These are phyloP conservation scores for Aspergillus spinulosporus DNA, from an alignment of 2,329 filamentous ascomycete genomes.

Conservation along the genomic window DNA sequence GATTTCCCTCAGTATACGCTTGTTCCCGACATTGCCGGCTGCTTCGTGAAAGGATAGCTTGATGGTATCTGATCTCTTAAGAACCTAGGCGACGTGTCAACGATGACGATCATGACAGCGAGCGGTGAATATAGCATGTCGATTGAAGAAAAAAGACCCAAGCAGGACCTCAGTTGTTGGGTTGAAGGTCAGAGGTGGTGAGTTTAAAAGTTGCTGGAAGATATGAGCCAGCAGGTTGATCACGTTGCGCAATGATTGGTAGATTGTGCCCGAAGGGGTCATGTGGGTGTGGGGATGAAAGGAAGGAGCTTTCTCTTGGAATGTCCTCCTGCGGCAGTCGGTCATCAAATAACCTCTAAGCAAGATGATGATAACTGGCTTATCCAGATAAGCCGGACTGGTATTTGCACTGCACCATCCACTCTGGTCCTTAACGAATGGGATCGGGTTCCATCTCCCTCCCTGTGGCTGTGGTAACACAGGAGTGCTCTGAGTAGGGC, in stretches of 20 bases:
- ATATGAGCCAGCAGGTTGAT: constrained; percentile 19
- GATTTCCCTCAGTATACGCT: background rate
- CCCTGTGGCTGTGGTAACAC: background rate
- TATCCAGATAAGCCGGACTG: background rate
- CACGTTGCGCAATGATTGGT: constrained; percentile 25
- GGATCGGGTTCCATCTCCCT: background rate
- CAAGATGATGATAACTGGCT: background rate
- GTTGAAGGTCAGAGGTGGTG: background rate
- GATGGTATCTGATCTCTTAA: background rate
- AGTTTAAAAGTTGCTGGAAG: constrained; percentile 10
- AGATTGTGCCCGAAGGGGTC: constrained; percentile 15
- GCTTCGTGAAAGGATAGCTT: background rate
- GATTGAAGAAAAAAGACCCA: background rate
- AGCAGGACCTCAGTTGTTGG: background rate
- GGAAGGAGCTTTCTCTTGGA: constrained; percentile 2
- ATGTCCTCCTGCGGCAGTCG: constrained; percentile 2
- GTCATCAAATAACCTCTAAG: background rate
- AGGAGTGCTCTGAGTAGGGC: background rate
- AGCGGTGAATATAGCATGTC: background rate
- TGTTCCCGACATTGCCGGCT: background rate
- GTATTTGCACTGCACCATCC: background rate
- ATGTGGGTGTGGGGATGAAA: constrained; percentile 19
- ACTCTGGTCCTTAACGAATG: background rate
- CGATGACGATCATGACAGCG: constrained; percentile 2
- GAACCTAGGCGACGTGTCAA: constrained; percentile 2